phyloP scores from a whole-genome alignment of 1,139 yeast genomes.

The Pneumocystis canis region DNA sequence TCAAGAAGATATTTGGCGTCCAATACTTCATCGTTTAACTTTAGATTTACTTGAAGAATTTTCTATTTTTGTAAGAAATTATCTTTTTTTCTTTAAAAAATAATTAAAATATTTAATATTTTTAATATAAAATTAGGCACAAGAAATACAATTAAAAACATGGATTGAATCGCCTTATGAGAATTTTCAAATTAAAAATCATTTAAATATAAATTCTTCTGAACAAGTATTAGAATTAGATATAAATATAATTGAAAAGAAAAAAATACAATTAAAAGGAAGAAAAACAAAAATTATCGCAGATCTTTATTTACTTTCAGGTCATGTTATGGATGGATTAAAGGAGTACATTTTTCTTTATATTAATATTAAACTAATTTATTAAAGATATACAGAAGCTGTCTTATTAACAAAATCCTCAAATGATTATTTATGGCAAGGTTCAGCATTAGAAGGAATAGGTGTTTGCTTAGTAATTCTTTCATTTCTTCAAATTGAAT shows the following conservation, averaged over 20 bases:
- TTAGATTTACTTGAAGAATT: background rate
- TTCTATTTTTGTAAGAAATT: background rate
- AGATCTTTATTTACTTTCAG: slow-evolving; percentile 63
- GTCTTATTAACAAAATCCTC: slow-evolving; percentile 42
- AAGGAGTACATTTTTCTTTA: slow-evolving; percentile 31
- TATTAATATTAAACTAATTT: background rate
- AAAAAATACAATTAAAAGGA: slow-evolving; percentile 47
- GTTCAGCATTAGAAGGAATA: slow-evolving; percentile 67
- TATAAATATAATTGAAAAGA: slow-evolving; percentile 33
- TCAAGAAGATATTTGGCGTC: slow-evolving; percentile 40
- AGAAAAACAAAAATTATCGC: slow-evolving; percentile 65
- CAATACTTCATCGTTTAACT: slow-evolving; percentile 60
- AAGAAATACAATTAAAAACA: slow-evolving; percentile 3
- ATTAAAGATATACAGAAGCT: slow-evolving; percentile 38
- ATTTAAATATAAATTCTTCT: background rate
- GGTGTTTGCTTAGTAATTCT: slow-evolving; percentile 52
- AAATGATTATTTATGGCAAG: slow-evolving; percentile 78
- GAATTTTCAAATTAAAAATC: background rate
- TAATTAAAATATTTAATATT: background rate
- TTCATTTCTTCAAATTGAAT: slow-evolving; percentile 43
- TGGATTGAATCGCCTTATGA: slow-evolving; percentile 9
- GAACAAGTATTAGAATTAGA: slow-evolving; percentile 16
- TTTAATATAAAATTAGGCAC: background rate
- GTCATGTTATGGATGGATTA: slow-evolving; percentile 58
- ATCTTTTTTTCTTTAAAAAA: background rate